A percentile compares a stretch with the other conserved stretches of the same genome.
These are phyloP conservation scores for Coemansia sp. DNA, from an alignment of 192 early-diverging fungal genomes.

Conservation along the genomic window DNA sequence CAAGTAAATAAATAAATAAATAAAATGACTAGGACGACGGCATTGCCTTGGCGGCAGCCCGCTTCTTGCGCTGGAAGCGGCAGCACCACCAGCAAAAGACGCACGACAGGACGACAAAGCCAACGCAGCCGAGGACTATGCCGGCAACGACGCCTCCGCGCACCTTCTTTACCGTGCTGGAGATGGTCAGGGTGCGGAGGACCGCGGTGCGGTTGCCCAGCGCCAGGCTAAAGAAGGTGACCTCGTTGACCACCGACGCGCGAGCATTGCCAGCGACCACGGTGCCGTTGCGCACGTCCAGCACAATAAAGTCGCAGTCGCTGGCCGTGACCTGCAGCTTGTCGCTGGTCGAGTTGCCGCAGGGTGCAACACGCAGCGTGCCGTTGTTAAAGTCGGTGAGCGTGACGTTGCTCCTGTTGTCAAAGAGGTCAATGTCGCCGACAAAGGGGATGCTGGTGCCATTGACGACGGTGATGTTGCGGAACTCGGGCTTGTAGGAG, in stretches of 20 bases:
- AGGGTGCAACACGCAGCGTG: slow-evolving; percentile 32
- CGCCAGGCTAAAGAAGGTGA: slow-evolving; percentile 46
- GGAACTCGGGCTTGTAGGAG: slow-evolving; percentile 35
- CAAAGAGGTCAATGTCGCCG: slow-evolving; percentile 40
- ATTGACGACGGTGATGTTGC: slow-evolving; percentile 45
- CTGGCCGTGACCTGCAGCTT: not conserved
- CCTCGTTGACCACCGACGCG: slow-evolving; percentile 23
- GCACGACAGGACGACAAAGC: slow-evolving; percentile 19
- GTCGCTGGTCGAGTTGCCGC: slow-evolving; percentile 33
- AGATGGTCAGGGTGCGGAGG: slow-evolving; percentile 44
- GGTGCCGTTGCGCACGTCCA: slow-evolving; percentile 25
- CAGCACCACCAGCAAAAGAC: slow-evolving; percentile 18
- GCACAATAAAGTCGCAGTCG: slow-evolving; percentile 37
- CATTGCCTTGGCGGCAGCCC: not conserved
- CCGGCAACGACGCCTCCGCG: slow-evolving; percentile 38
- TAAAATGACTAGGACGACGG: not conserved
- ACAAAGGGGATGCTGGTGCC: slow-evolving; percentile 32
- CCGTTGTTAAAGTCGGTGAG: slow-evolving; percentile 55
- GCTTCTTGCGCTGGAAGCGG: not conserved
- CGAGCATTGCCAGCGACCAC: slow-evolving; percentile 38
- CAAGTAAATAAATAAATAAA: not conserved
- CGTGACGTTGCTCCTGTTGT: slow-evolving; percentile 22
- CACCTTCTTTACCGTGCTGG: slow-evolving; percentile 25
- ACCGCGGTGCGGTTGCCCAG: slow-evolving; percentile 19
- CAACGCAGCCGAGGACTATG: slow-evolving; percentile 41